Evolutionary conservation across 1,284 basidiomycete species (phyloP), one percentile per base, ranked within the genome.

Genomic region (Kalmanozyma brasiliensis): DNA sequence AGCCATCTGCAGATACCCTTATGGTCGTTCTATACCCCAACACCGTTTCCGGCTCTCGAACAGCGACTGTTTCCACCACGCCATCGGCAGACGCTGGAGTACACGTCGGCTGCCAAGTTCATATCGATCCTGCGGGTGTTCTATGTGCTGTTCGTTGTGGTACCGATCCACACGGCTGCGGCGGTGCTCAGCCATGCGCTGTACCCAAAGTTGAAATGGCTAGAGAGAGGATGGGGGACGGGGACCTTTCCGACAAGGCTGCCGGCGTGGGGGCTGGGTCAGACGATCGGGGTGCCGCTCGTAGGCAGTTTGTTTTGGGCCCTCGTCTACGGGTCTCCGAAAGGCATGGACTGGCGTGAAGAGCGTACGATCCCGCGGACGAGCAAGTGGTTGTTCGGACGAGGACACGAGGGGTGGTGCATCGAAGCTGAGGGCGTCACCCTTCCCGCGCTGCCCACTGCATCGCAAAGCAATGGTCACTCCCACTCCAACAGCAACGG

Each of bases 291-390:
- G 0, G 42, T 66, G 4, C 63, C 57, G n/a, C 1, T 66, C 10
- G 30, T 66, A 11, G 52, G 52, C 1, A 56, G 57, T 24, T 11
- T 66, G n/a, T 57, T 66, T 14, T 66, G 63, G 63, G 63, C 63
- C 8, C 11, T 56, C 8, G 57, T 60, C 20, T 66, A 66, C 20
- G 63, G 63, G 0, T 49, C 52, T 1, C 63, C 63, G 6, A 35
- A 26, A 6, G 49, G 51, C 20, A 53, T 56, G 44, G 52, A 33
- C 2, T 52, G 56, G 52, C 24, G 36, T 17, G 63, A 66, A 26
- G 48, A 60, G 38, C 36, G 51, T 1, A 57, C 56, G 34, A 22
- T 66, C 8, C 63, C 57, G 3, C 19, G n/a, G 30, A 33, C 38
- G 17, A 66, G 57, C 48, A 46, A 33, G 26, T 47, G 56, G 47